Evolutionary conservation across 208 protist genomes (phyloP), one percentile per base, ranked within the genome.

Genomic region (Leishmania aethiopica): DNA sequence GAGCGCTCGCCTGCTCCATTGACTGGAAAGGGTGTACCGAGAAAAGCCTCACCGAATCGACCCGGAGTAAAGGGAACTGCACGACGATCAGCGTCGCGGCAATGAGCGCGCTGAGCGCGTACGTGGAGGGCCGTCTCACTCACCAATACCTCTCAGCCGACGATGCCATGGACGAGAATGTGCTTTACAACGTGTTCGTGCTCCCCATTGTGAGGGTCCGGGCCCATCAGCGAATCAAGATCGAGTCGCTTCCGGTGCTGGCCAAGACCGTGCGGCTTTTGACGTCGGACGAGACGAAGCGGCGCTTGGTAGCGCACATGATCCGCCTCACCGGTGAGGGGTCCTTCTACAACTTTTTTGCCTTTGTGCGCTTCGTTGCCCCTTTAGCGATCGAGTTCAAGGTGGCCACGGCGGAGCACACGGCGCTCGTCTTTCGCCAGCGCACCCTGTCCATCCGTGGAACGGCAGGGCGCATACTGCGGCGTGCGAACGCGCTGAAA

Each of bases 311-410:
- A 17, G 32, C 28, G 25, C 42, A 55, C 70, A 74, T 74, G 70
- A 74, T 74, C 13, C 70, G 70, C 3, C 70, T 74, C 42, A 51
- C 45, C 13, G 28, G 70, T 1, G 70, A 74, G 15, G 70, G 70
- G 35, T 32, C 49, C 4, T n/a, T 74, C 28, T 35, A 55, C 22
- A 55, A 53, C 28, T 53, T 88, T 15, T 85, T 86, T 28, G 81
- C 85, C 28, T 95, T 94, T 82, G 57, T 92, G 10, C 64, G 79
- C 11, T 71, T 91, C 25, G 77, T 94, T 62, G 81, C 88, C 0
- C 83, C 84, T 5, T 55, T 85, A 7, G 88, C 89, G 5, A 85
- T 82, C 2, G 57, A 81, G 49, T 74, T 87, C 60, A 25, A 69
- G 25, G 75, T 89, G 28, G 53, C 83, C 11, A 83, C 80, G 10